Conservation (phyloP, 768 basidiomycete species). For the Mycena venus region DNA sequence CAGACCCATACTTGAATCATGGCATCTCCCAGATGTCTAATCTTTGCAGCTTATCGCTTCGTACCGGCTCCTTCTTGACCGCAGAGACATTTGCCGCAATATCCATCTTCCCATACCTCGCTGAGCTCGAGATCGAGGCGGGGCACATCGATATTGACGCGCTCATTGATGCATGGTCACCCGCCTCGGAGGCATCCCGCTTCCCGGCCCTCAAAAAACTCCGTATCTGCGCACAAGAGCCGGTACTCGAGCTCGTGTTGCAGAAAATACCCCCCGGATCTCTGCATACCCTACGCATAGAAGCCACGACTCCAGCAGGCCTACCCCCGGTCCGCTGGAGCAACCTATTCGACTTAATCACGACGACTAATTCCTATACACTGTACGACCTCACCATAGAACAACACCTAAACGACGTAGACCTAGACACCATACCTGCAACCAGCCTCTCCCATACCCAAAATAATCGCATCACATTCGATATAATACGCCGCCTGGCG, state of each 20-base stretch:
- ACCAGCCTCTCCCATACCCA: conserved; percentile 17
- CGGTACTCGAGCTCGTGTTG: conserved; percentile 51
- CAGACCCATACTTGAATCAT: conserved; percentile 43
- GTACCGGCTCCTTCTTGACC: conserved; percentile 53
- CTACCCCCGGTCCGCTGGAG: conserved; percentile 45
- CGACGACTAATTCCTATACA: conserved; percentile 41
- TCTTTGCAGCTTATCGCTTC: conserved; percentile 54
- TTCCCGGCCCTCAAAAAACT: conserved; percentile 56
- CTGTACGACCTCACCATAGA: conserved; percentile 57
- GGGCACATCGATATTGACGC: conserved; percentile 48
- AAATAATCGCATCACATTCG: conserved; percentile 42
- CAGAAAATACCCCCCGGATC: conserved; percentile 45
- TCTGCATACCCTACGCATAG: conserved; percentile 54
- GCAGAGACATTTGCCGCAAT: conserved; percentile 52
- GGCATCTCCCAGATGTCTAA: conserved; percentile 48
- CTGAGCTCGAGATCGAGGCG: conserved; percentile 60
- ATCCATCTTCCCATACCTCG: conserved; percentile 51
- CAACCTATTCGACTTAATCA: conserved; percentile 48
- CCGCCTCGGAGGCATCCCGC: conserved; percentile 16
- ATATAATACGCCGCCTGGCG: conserved; percentile 51
- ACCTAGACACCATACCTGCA: conserved; percentile 37
- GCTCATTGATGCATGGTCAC: conserved; percentile 31
- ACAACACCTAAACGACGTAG: conserved; percentile 53
- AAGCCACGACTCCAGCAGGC: conserved; percentile 40
- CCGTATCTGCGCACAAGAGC: conserved; percentile 53